These are phyloP conservation scores for Pichia sp. DNA, from an alignment of 1,139 yeast species.

Conservation along the genomic window DNA sequence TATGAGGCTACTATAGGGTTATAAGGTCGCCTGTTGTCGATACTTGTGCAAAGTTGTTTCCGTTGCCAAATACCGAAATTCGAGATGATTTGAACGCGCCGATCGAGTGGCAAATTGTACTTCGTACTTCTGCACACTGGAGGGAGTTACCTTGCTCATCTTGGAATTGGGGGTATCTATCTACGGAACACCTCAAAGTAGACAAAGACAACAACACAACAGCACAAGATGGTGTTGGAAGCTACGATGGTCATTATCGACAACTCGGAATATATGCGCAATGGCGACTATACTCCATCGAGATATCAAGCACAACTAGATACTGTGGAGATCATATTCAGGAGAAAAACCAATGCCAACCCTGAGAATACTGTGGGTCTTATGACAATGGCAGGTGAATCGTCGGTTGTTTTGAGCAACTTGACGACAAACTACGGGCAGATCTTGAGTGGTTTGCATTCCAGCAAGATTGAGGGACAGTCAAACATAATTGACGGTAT, in stretches of 20 bases:
- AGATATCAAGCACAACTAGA: conserved; percentile 92
- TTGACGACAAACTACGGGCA: conserved; percentile 86
- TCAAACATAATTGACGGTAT: conserved; percentile 76
- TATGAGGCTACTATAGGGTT: too few relatives aligned
- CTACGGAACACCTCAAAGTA: too few relatives aligned
- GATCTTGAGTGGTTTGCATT: conserved; percentile 82
- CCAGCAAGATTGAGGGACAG: conserved; percentile 67
- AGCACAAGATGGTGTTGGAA: conserved; percentile 70
- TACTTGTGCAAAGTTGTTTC: background rate
- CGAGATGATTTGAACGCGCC: conserved; percentile 6
- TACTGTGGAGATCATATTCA: conserved; percentile 85
- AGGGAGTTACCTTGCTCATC: background rate
- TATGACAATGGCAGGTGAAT: conserved; percentile 81
- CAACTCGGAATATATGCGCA: conserved; percentile 92
- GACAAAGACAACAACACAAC: background rate
- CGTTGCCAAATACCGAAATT: background rate
- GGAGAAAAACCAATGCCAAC: conserved; percentile 78
- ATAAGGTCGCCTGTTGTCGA: too few relatives aligned
- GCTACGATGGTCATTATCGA: conserved; percentile 95
- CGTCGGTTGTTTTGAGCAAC: conserved; percentile 82
- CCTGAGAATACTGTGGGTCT: conserved; percentile 95
- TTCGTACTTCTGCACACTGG: background rate
- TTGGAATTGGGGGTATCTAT: too few relatives aligned
- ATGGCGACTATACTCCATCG: conserved; percentile 88
- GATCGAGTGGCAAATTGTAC: conserved; percentile 12